Conservation (phyloP, 1,284 basidiomycete species). For the Exobasidium rhododendri region DNA sequence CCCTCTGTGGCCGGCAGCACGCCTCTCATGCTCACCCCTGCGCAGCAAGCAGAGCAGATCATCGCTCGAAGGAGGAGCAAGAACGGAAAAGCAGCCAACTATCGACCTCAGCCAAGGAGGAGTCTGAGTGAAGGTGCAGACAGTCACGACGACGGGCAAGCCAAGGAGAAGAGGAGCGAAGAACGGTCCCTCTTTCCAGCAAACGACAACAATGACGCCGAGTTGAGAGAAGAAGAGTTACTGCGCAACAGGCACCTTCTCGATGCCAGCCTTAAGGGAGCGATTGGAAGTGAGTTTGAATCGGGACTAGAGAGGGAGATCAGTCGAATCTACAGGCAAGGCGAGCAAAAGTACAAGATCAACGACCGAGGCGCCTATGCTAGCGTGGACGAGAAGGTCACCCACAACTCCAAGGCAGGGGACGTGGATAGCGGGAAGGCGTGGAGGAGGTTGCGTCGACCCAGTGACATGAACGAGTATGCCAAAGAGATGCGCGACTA, state of each 20-base stretch:
- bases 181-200: background rate
- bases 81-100: constrained; percentile 20
- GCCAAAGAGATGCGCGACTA: constrained; percentile 80
- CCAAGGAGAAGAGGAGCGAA: background rate
- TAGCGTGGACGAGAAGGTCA: constrained; percentile 57
- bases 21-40: constrained; percentile 28
- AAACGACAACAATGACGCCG: background rate
- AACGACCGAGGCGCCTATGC: constrained; percentile 46
- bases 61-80: constrained; percentile 43
- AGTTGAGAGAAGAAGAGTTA: constrained; percentile 25
- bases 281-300: constrained; percentile 40
- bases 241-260: constrained; percentile 32
- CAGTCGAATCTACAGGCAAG: constrained; percentile 41
- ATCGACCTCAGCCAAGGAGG: constrained; percentile 21
- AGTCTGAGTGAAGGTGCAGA: constrained; percentile 43
- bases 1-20: background rate
- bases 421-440: constrained; percentile 73
- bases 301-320: constrained; percentile 40
- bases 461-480: constrained; percentile 70
- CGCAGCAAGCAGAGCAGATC: constrained; percentile 43
- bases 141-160: background rate
- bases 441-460: constrained; percentile 80
- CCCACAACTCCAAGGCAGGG: constrained; percentile 68
- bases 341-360: constrained; percentile 59
- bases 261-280: constrained; percentile 36